Evolutionary conservation across 2,329 filamentous ascomycete species (phyloP), one percentile per base, ranked within the genome.

Genomic region (Neonectria punicea): DNA sequence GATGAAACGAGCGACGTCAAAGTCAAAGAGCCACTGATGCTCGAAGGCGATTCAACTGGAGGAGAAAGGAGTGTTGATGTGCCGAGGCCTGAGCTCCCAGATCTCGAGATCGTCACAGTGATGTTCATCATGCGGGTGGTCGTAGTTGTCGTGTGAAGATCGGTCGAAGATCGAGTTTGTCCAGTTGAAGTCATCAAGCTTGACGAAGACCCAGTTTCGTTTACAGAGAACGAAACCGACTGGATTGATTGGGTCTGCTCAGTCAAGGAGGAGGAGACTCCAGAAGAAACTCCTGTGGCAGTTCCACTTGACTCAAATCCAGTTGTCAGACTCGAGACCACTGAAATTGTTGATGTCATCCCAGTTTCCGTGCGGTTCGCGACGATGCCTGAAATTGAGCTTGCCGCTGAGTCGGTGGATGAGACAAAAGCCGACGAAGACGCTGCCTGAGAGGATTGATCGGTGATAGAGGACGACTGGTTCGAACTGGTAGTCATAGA

Each of bases 1-100:
- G 51, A 49, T 18, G 67, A 66, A 18, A 32, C 7, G 55, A 55
- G 25, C 43, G 53, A 46, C n/a, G 49, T 34, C 11, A 14, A 34
- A 13, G 49, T 34, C 49, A 20, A 11, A 20, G 49, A 51, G 28
- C 18, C n/a, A 11, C 30, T 34, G 5, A 22, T 16, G 9, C 20
- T 34, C 2, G 64, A 60, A 49, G 56, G 25, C 3, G 64, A 63
- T 10, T 46, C 39, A 18, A 9, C 8, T 13, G 47, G n/a, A 50
- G 18, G 4, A 10, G 30, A 11, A 34, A 20, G n/a, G 2, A 2
- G 28, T 18, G 47, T 18, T 11, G 30, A 14, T 20, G 49, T 34
- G 3, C 16, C 11, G 20, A 18, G 14, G 4, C 20, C 34, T 5
- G 34, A 16, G 11, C 11, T 39, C 4, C 18, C 18, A 10, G 51